phyloP scores from a whole-genome alignment of 306 rosid species.

The Fragaria ananassa region DNA sequence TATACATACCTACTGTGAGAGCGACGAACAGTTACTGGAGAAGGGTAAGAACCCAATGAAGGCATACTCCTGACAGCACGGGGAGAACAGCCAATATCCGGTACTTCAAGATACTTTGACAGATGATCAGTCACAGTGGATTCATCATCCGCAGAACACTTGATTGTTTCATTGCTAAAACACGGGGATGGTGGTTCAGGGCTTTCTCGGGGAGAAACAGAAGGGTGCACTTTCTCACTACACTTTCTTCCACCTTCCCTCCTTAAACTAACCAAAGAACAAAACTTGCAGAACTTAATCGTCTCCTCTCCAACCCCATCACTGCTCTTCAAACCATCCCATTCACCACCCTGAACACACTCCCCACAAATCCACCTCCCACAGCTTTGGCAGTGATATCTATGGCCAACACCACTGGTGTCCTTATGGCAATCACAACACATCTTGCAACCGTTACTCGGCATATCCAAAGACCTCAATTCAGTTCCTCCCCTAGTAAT shows the following conservation, averaged over 20 bases:
- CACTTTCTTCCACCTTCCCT: constrained; percentile 44
- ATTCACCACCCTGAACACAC: constrained; percentile 55
- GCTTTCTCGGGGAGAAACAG: constrained; percentile 69
- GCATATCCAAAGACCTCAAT: constrained; percentile 45
- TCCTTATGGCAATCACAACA: constrained; percentile 60
- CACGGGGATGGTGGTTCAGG: constrained; percentile 73
- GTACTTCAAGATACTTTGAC: constrained; percentile 41
- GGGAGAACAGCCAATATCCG: constrained; percentile 50
- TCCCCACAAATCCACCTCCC: constrained; percentile 65
- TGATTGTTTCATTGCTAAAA: constrained; percentile 46
- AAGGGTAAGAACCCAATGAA: constrained; percentile 51
- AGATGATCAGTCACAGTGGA: constrained; percentile 49
- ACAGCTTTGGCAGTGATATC: constrained; percentile 64
- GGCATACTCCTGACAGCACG: constrained; percentile 40
- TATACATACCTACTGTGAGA: constrained; percentile 58
- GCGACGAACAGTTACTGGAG: constrained; percentile 47
- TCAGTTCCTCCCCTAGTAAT: constrained; percentile 49
- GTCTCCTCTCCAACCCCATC: constrained; percentile 31
- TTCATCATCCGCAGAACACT: constrained; percentile 40
- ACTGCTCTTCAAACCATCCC: constrained; percentile 32
- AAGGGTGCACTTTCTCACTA: constrained; percentile 77
- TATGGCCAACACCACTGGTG: constrained; percentile 30
- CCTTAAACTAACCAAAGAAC: constrained; percentile 42
- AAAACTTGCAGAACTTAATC: constrained; percentile 55
- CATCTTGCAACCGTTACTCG: constrained; percentile 43